Evolutionary conservation across 495 filamentous ascomycete species (phyloP).

Genomic region (Aspergillus sclerotiicarbonarius): DNA sequence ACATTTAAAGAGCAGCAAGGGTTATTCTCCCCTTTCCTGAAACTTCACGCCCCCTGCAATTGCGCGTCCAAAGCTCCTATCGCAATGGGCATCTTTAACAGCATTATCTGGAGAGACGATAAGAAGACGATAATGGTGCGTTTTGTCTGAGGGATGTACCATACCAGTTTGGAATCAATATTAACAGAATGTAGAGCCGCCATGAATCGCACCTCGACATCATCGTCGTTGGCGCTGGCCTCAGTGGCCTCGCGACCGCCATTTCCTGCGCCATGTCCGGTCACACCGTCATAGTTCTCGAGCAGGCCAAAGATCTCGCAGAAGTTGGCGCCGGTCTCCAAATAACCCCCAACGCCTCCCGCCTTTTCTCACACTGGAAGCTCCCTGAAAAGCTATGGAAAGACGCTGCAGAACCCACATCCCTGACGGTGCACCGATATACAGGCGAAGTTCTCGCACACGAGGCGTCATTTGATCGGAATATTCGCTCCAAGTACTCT

Average conservation of each 20-base stretch:
- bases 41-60: background rate
- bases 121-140: background rate
- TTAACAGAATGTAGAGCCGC: conserved; percentile 14
- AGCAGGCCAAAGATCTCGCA: conserved; percentile 58
- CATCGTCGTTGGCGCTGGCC: conserved; percentile 39
- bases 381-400: conserved; percentile 44
- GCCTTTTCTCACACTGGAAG: conserved; percentile 53
- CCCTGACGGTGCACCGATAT: conserved; percentile 58
- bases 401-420: conserved; percentile 49
- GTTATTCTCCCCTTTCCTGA: background rate
- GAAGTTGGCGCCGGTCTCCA: conserved; percentile 57
- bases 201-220: conserved; percentile 29
- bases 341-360: conserved; percentile 57
- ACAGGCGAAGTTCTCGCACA: conserved; percentile 52
- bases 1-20: too few relatives aligned
- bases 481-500: conserved; percentile 41
- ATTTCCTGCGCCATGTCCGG: conserved; percentile 59
- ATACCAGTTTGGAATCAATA: background rate
- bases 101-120: conserved; percentile 14
- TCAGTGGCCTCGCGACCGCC: conserved; percentile 65
- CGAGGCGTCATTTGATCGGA: conserved; percentile 44
- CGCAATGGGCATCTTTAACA: conserved; percentile 4
- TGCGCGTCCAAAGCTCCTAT: background rate
- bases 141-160: background rate
- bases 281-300: conserved; percentile 61